phyloP scores from a whole-genome alignment of 805 yeast genomes.

The Saturnispora ahearnii region DNA sequence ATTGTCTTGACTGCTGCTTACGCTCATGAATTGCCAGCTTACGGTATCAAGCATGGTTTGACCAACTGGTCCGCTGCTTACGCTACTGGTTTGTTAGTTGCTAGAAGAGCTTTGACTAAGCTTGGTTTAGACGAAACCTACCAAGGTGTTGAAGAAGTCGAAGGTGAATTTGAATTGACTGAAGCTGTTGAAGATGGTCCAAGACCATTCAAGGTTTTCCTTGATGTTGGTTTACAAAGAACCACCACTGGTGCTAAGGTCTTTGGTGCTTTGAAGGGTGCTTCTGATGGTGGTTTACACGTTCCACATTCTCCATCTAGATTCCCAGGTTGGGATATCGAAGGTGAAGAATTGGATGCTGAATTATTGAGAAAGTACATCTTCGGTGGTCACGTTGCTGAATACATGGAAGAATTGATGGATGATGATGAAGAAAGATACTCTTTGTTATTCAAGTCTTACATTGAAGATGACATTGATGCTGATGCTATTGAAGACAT shows the following conservation, averaged over 20 bases:
- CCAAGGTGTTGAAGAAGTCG: slow-evolving; percentile 97
- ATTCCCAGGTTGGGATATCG: slow-evolving; percentile 99
- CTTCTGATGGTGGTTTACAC: slow-evolving; percentile 99
- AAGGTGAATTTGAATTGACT: slow-evolving; percentile 97
- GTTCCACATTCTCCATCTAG: slow-evolving; percentile 99
- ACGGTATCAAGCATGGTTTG: slow-evolving; percentile 97
- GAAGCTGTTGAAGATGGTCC: slow-evolving; percentile 99
- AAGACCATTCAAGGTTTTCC: slow-evolving; percentile 99
- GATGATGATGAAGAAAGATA: slow-evolving; percentile 99
- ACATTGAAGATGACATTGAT: slow-evolving; percentile 94
- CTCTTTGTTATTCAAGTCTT: slow-evolving; percentile 91
- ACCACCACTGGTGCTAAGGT: slow-evolving; percentile 99
- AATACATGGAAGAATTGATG: slow-evolving; percentile 99
- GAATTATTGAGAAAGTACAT: slow-evolving; percentile 97
- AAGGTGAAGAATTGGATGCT: slow-evolving; percentile 95
- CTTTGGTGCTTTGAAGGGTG: slow-evolving; percentile 99
- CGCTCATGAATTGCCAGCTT: slow-evolving; percentile 96
- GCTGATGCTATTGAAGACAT: slow-evolving; percentile 95
- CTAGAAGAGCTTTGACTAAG: slow-evolving; percentile 98
- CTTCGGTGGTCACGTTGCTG: slow-evolving; percentile 99
- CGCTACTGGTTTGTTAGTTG: slow-evolving; percentile 96
- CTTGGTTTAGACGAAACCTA: slow-evolving; percentile 97
- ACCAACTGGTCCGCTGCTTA: slow-evolving; percentile 99
- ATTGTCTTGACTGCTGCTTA: slow-evolving; percentile 94
- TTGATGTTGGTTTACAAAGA: slow-evolving; percentile 99